A percentile compares a stretch with the other conserved stretches of the same genome.
Evolutionary conservation across 2,329 filamentous ascomycete species (phyloP).

Genomic region (Alternaria postmessia): DNA sequence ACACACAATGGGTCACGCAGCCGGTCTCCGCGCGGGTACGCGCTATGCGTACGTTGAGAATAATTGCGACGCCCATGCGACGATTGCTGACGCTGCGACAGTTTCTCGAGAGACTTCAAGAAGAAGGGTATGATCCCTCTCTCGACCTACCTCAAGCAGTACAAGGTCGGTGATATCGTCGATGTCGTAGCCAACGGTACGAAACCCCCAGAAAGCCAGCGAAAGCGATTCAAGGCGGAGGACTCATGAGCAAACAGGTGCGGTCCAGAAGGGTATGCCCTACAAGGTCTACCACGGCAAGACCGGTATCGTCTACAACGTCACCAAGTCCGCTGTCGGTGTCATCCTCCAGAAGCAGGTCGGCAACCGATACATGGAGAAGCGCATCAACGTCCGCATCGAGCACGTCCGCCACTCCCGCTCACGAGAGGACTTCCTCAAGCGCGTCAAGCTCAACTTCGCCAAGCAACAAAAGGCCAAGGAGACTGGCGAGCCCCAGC

Average conservation of each 20-base stretch:
- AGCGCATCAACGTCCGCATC: slow-evolving; percentile 98
- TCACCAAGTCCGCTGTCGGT: slow-evolving; percentile 96
- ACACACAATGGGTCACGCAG: slow-evolving; percentile 63
- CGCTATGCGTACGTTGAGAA: slow-evolving; percentile 50
- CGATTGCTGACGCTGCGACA: slow-evolving; percentile 35
- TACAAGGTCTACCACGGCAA: slow-evolving; percentile 99
- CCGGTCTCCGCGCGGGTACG: slow-evolving; percentile 56
- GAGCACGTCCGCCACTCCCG: slow-evolving; percentile 96
- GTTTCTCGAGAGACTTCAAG: slow-evolving; percentile 91
- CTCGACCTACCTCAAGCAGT: slow-evolving; percentile 92
- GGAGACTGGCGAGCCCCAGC: slow-evolving; percentile 82
- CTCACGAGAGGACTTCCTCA: slow-evolving; percentile 95
- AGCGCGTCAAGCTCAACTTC: slow-evolving; percentile 96
- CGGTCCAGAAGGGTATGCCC: slow-evolving; percentile 73
- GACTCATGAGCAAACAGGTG: slow-evolving; percentile 43
- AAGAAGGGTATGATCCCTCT: slow-evolving; percentile 93
- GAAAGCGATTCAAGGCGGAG: slow-evolving; percentile 11
- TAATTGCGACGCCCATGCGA: slow-evolving; percentile 10
- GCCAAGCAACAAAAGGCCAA: slow-evolving; percentile 92
- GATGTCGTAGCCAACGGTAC: slow-evolving; percentile 99
- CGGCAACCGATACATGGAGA: slow-evolving; percentile 99
- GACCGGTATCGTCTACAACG: slow-evolving; percentile 95
- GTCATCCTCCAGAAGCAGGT: slow-evolving; percentile 98
- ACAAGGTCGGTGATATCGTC: slow-evolving; percentile 98
- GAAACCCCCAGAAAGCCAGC: slow-evolving; percentile 52